These are phyloP conservation scores for Knufia fluminis DNA, from an alignment of 2,329 filamentous ascomycete species.

Conservation along the genomic window DNA sequence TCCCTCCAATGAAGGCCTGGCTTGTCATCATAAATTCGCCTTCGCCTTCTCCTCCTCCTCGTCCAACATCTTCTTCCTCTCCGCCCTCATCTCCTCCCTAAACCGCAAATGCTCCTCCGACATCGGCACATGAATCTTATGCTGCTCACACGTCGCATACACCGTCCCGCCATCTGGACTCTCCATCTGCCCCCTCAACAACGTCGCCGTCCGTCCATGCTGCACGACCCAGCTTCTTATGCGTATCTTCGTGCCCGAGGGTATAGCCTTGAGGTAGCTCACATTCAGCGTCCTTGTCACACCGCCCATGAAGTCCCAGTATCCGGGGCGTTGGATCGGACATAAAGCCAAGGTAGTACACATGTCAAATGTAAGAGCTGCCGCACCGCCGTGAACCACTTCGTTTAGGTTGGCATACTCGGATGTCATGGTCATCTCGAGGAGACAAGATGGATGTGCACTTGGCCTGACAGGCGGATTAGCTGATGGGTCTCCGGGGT, in stretches of 20 bases:
- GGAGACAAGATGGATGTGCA: constrained; percentile 19
- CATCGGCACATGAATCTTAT: constrained; percentile 40
- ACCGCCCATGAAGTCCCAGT: constrained; percentile 45
- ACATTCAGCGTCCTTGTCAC: constrained; percentile 43
- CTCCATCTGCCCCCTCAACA: constrained; percentile 43
- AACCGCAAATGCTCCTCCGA: constrained; percentile 27
- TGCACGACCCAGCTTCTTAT: constrained; percentile 3
- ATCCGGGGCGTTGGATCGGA: constrained; percentile 39
- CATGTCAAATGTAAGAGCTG: constrained; percentile 5
- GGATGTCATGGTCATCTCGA: constrained; percentile 22
- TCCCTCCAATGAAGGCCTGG: not conserved
- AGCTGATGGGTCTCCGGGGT: not conserved
- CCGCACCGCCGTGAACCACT: constrained; percentile 14
- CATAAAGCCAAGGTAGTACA: constrained; percentile 37
- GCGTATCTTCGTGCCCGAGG: constrained; percentile 24
- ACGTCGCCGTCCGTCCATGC: constrained; percentile 40
- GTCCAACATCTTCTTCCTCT: constrained; percentile 38
- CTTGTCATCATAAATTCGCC: not conserved
- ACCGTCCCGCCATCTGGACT: constrained; percentile 39
- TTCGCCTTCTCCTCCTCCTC: constrained; percentile 8
- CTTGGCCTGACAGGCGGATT: not conserved
- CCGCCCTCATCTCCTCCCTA: constrained; percentile 25
- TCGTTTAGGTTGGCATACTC: constrained; percentile 24
- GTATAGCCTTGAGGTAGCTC: constrained; percentile 43
- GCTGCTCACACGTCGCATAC: constrained; percentile 45